Conservation (phyloP, 2,329 filamentous ascomycete species). For the Beauveria asiatica region DNA sequence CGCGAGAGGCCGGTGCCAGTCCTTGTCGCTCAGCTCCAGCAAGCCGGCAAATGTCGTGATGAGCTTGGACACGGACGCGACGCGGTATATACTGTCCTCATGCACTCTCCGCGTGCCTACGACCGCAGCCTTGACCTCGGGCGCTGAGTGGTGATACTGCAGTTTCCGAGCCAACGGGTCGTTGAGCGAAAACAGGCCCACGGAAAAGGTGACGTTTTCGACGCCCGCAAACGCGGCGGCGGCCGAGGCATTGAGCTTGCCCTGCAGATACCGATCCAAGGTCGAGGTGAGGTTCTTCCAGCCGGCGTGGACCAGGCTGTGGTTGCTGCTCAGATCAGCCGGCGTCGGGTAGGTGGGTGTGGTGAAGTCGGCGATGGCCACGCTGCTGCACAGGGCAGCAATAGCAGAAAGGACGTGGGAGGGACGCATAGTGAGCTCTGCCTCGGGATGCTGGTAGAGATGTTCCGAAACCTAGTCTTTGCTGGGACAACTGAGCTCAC, state of each 20-base stretch:
- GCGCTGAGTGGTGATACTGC: constrained; percentile 2
- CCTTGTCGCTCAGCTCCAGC: background rate
- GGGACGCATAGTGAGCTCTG: background rate
- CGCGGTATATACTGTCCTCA: constrained; percentile 5
- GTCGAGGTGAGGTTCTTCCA: constrained; percentile 3
- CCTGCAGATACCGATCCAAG: background rate
- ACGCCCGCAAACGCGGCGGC: background rate
- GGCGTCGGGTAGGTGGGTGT: constrained; percentile 2
- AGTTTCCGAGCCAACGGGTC: background rate
- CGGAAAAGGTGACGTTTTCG: constrained; percentile 6
- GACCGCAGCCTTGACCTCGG: background rate
- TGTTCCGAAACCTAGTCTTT: too few species aligned
- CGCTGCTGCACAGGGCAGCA: background rate
- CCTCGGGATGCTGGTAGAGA: background rate
- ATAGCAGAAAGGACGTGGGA: background rate
- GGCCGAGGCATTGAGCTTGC: background rate
- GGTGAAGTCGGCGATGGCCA: background rate
- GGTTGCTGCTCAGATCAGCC: constrained; percentile 1
- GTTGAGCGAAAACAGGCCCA: constrained; percentile 4
- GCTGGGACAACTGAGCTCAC: too few species aligned
- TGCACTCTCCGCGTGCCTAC: background rate
- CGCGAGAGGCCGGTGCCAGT: constrained; percentile 3
- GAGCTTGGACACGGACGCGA: constrained; percentile 5
- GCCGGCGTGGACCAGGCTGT: background rate
- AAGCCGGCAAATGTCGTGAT: background rate